Base-by-base conservation (phyloP, 2,329 filamentous ascomycete species). In the Cercospora brassicicola region DNA sequence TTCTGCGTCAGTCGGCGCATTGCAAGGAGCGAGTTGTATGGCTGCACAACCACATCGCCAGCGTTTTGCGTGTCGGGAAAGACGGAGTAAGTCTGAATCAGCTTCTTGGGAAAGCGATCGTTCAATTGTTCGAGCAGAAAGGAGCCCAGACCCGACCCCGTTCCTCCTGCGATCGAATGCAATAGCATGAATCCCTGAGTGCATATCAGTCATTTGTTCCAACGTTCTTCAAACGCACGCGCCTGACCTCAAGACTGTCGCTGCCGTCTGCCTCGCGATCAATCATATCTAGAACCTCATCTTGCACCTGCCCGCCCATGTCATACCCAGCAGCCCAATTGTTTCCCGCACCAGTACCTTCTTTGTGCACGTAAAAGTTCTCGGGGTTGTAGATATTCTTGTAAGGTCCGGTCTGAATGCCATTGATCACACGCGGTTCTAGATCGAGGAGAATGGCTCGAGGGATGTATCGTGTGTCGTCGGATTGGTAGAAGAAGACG, bases 341-440 rank as follows among this genome's bases (percentile, higher is more conserved):
- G 81, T 99, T 99, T 56, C 93, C 95, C 6, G 95, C 95, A 56
- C 95, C 95, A 65, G 92, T 89, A 67, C 95, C 95, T 82, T 94
- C 91, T 79, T 97, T 96, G 75, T 94, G 93, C 63, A 98, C 89
- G 79, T 96, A 99, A 82, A 98, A 97, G 84, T 99, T 99, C 81
- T 99, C 95, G 0, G 95, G 95, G 79, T 99, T 99, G 87, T 99
- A 99, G 68, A 99, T 99, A 80, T 99, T 98, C 80, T 91, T 93
- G 84, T 99, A 99, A 0, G 94, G 90, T 1, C 95, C 93, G 9
- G 90, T 91, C 82, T 98, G 94, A 74, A 99, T 99, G 69, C 89
- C 85, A 78, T 98, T 91, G 77, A 99, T 91, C 71, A 98, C 94
- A 72, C 95, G 88, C 26, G 95, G 95, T 81, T 99, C 95, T 45